A percentile compares a stretch with the other conserved stretches of the same genome.
phyloP scores from a whole-genome alignment of 768 basidiomycete genomes.

The Mycena chlorophos region DNA sequence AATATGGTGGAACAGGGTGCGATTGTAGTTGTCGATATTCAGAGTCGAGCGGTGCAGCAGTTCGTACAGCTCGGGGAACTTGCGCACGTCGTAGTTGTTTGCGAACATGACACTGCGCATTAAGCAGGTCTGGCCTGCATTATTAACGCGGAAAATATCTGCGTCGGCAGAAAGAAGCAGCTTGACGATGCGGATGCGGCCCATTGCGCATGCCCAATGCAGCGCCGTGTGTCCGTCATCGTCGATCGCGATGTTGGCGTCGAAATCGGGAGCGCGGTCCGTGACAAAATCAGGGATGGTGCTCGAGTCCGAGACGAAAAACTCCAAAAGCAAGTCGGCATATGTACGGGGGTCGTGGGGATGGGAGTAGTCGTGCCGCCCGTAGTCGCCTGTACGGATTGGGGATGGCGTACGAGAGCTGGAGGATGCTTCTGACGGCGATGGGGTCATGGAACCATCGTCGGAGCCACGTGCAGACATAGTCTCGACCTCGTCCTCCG shows the following conservation, averaged over 20 bases:
- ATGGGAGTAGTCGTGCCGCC: constrained; percentile 45
- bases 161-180: constrained; percentile 90
- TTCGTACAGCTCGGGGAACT: constrained; percentile 97
- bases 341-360: constrained; percentile 66
- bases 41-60: constrained; percentile 96
- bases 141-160: constrained; percentile 96
- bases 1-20: constrained; percentile 97
- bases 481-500: constrained; percentile 52
- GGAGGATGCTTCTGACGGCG: constrained; percentile 80
- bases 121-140: constrained; percentile 91
- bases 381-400: constrained; percentile 54
- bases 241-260: constrained; percentile 95
- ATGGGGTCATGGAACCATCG: constrained; percentile 88
- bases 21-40: constrained; percentile 97
- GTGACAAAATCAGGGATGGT: constrained; percentile 87
- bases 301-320: constrained; percentile 96
- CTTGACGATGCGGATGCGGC: constrained; percentile 93
- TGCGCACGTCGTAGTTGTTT: constrained; percentile 98
- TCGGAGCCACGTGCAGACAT: constrained; percentile 76
- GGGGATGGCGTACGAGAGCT: constrained; percentile 95
- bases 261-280: constrained; percentile 85
- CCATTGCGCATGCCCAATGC: constrained; percentile 99
- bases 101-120: constrained; percentile 99
- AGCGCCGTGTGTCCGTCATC: constrained; percentile 96
- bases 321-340: constrained; percentile 94